Evolutionary conservation across 2,329 filamentous ascomycete genomes (phyloP).

Genomic region (Exophiala sp.): DNA sequence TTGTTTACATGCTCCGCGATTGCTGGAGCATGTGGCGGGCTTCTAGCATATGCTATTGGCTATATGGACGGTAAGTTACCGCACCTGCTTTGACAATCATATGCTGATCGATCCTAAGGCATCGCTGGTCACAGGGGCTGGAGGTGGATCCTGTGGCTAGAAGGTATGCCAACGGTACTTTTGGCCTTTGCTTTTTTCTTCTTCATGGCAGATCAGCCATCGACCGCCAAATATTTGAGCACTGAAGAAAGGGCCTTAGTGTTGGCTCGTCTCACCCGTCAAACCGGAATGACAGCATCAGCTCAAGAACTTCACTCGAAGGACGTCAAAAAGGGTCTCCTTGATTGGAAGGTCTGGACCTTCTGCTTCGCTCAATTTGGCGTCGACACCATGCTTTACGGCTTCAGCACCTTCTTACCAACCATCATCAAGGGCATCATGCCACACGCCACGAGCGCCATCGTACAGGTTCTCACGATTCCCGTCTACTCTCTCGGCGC

Average conservation of each 20-base stretch:
- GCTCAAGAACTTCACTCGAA: slow-evolving; percentile 34
- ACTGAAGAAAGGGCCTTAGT: slow-evolving; percentile 39
- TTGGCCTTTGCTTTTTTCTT: slow-evolving; percentile 42
- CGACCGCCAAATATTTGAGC: slow-evolving; percentile 41
- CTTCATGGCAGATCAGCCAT: slow-evolving; percentile 43
- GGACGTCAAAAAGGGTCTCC: slow-evolving; percentile 38
- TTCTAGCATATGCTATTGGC: slow-evolving; percentile 12
- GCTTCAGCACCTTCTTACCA: slow-evolving; percentile 36
- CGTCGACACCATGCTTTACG: slow-evolving; percentile 41
- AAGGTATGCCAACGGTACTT: slow-evolving; percentile 44
- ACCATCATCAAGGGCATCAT: slow-evolving; percentile 37
- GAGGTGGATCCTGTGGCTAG: slow-evolving; percentile 54
- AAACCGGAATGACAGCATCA: background rate
- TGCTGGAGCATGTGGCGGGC: slow-evolving; percentile 10
- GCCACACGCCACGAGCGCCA: background rate
- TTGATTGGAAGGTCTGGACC: slow-evolving; percentile 32
- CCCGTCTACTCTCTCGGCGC: slow-evolving; percentile 78
- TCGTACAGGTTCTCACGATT: slow-evolving; percentile 69
- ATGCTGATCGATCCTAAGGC: background rate
- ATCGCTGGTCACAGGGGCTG: background rate
- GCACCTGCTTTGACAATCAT: background rate
- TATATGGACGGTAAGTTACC: background rate
- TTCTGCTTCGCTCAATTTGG: slow-evolving; percentile 38
- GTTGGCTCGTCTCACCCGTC: slow-evolving; percentile 26
- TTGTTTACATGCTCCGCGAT: background rate